Conservation (phyloP, 2,329 filamentous ascomycete genomes). For the Cladosporium oxysporum region DNA sequence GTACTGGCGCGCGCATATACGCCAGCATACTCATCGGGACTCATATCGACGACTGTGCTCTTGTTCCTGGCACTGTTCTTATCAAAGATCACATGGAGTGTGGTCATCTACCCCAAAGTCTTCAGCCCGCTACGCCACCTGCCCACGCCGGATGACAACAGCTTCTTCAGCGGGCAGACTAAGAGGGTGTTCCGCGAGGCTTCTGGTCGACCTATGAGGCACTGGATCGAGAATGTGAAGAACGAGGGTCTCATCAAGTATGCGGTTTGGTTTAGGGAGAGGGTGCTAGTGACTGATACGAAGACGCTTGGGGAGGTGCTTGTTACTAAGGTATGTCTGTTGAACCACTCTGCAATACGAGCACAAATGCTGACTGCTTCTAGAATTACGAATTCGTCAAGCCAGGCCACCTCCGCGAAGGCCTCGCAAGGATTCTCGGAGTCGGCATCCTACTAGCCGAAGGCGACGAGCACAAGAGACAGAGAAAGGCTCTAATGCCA, state of each 20-base stretch:
- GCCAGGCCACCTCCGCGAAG: slow-evolving; percentile 48
- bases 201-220: slow-evolving; percentile 46
- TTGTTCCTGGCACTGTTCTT: slow-evolving; percentile 44
- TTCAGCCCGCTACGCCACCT: slow-evolving; percentile 61
- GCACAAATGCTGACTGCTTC: background rate
- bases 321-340: slow-evolving; percentile 45
- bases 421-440: slow-evolving; percentile 66
- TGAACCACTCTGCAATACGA: too few species aligned
- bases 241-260: slow-evolving; percentile 60
- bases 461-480: slow-evolving; percentile 82
- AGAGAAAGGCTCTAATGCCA: slow-evolving; percentile 51
- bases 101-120: slow-evolving; percentile 59
- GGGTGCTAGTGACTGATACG: slow-evolving; percentile 49
- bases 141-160: slow-evolving; percentile 53
- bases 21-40: slow-evolving; percentile 35
- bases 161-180: slow-evolving; percentile 46
- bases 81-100: slow-evolving; percentile 41
- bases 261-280: slow-evolving; percentile 47
- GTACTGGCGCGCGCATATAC: slow-evolving; percentile 38
- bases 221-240: slow-evolving; percentile 55
- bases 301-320: slow-evolving; percentile 53
- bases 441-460: slow-evolving; percentile 77
- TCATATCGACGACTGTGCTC: slow-evolving; percentile 43
- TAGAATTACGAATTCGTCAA: slow-evolving; percentile 48
- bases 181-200: slow-evolving; percentile 44